These are phyloP conservation scores for Physcomitrellopsis africana DNA, from an alignment of 225 moss, liverwort and hornwort genomes.

Conservation along the genomic window DNA sequence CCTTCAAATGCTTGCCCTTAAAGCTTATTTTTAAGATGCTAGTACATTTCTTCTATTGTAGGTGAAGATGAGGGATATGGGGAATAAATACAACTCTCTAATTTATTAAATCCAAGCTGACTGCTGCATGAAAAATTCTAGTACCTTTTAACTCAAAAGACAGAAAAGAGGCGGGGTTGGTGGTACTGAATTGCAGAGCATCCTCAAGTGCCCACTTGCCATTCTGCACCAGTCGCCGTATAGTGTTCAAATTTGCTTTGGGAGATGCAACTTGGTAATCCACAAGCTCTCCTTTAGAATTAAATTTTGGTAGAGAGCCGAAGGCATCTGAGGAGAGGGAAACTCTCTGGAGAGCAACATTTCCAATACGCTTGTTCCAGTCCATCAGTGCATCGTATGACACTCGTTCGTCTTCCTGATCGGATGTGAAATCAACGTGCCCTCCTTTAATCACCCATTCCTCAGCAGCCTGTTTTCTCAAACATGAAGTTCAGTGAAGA, in stretches of 20 bases:
- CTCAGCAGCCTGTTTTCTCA: constrained; percentile 68
- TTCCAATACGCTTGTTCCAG: constrained; percentile 60
- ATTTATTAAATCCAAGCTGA: not conserved
- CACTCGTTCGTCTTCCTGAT: constrained; percentile 58
- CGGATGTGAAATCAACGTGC: constrained; percentile 79
- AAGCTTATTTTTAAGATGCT: not conserved
- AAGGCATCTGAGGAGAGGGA: constrained; percentile 93
- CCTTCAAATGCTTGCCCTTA: not conserved
- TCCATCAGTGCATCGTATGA: constrained; percentile 66
- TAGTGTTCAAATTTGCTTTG: constrained; percentile 66
- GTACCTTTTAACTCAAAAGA: constrained; percentile 76
- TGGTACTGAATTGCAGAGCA: constrained; percentile 72
- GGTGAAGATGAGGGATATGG: not conserved
- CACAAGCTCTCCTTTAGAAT: constrained; percentile 65
- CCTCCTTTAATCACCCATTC: constrained; percentile 80
- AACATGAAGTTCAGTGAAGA: constrained; percentile 4
- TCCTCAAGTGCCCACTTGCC: constrained; percentile 81
- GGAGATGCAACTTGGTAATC: constrained; percentile 77
- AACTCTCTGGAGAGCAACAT: constrained; percentile 43
- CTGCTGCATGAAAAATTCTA: not conserved
- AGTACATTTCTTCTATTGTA: not conserved
- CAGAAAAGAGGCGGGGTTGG: constrained; percentile 74
- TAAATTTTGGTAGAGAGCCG: constrained; percentile 81
- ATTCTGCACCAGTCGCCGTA: constrained; percentile 65
- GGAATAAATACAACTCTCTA: not conserved